Evolutionary conservation across 2,329 filamentous ascomycete species (phyloP), one percentile per base, ranked within the genome.

Genomic region (Orbilia oligospora): DNA sequence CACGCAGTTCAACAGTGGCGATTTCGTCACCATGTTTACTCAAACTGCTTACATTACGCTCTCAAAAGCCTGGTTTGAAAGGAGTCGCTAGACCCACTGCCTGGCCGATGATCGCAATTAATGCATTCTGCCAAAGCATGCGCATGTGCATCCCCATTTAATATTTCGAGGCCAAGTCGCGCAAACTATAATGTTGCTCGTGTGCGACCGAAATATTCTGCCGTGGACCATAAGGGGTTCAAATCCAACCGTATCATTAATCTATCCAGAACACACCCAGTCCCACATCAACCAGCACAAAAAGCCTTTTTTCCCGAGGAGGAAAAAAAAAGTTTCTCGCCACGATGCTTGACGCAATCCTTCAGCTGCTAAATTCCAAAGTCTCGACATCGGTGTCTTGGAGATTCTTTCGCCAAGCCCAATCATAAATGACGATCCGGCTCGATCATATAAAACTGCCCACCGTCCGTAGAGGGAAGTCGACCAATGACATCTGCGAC

Each of bases 181-280:
- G 66, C 66, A 61, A 58, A 8, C 30, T 22, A 44, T 27, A 27
- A n/a, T 36, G 48, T 41, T 38, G 51, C 66, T 69, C 66, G 51
- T 69, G 66, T 55, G 66, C 44, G 61, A 65, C 41, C 66, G 20
- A 30, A 27, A 22, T 44, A 30, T 71, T 63, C 55, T 63, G 67
- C 67, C 67, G 55, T 41, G 24, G 22, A 38, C 48, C 36, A 46
- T 46, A 61, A 73, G 56, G 70, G 69, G 70, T 71, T 61, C 51
- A 24, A 68, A 24, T 44, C 27, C 33, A 68, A 49, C 44, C 67
- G 67, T 71, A 71, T 63, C 53, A 46, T 68, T 68, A 75, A 75
- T 75, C 55, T 75, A 75, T 75, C 41, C 64, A 63, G 71, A 69
- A 69, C 71, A 69, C 27, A 64, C 64, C 71, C 55, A 61, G 67